These are phyloP conservation scores for Cucumis melo DNA, from an alignment of 306 rosid genomes.

Conservation along the genomic window DNA sequence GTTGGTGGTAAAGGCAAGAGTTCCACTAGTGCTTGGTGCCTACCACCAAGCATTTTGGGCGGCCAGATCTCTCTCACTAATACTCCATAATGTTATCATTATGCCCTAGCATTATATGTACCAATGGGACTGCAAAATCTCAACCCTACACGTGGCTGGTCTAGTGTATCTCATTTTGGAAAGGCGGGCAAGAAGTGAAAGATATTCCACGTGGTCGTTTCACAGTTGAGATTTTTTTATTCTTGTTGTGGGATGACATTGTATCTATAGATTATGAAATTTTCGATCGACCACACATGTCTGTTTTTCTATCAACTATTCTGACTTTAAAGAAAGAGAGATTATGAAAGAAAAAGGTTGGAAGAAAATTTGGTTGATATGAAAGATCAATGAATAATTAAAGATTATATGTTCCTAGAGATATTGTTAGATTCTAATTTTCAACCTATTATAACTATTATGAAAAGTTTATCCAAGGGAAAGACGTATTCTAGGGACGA, in stretches of 20 bases:
- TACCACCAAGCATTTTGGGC: slow-evolving; percentile 6
- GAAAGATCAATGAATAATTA: background rate
- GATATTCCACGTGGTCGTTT: background rate
- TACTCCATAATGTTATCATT: background rate
- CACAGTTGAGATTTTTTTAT: background rate
- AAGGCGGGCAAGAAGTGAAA: no score
- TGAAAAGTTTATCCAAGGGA: background rate
- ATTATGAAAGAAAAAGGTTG: background rate
- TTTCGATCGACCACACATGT: background rate
- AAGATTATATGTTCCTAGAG: background rate
- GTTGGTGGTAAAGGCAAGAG: slow-evolving; percentile 51
- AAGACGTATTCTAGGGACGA: background rate
- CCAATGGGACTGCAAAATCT: background rate
- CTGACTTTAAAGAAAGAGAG: background rate
- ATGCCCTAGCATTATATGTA: background rate
- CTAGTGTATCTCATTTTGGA: background rate
- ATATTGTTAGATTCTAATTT: background rate
- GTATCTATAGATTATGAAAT: background rate
- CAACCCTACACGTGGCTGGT: background rate
- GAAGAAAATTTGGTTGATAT: background rate
- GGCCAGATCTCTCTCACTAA: background rate
- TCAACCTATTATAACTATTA: background rate
- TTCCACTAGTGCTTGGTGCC: slow-evolving; percentile 37
- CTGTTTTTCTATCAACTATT: background rate
- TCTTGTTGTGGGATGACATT: background rate